Evolutionary conservation across 768 basidiomycete species (phyloP).

Genomic region (Russula abietina): DNA sequence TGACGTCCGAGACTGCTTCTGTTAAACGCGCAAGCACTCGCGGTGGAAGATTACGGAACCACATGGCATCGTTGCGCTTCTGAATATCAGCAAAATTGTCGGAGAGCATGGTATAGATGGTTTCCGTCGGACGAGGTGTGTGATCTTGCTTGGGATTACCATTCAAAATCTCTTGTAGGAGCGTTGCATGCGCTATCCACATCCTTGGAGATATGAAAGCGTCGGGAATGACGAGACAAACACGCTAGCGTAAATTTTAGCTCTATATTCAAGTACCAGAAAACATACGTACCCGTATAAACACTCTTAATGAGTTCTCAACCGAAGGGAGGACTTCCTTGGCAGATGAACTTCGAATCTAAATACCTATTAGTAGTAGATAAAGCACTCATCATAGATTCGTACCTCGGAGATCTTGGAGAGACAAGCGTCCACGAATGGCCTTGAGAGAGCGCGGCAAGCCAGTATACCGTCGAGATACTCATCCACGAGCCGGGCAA

Average conservation of each 20-base stretch:
- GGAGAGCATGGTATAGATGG: conserved; percentile 43
- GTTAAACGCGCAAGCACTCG: conserved; percentile 55
- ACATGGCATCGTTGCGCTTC: conserved; percentile 73
- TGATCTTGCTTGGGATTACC: conserved; percentile 35
- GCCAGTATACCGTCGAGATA: conserved; percentile 65
- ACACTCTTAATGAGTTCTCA: conserved; percentile 45
- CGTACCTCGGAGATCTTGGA: conserved; percentile 59
- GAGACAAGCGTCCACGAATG: conserved; percentile 67
- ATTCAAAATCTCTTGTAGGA: conserved; percentile 45
- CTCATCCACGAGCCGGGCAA: conserved; percentile 71
- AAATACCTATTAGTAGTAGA: neutral
- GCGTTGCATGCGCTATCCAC: conserved; percentile 50
- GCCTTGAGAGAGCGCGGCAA: conserved; percentile 61
- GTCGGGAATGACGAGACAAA: conserved; percentile 67
- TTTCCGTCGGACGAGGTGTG: conserved; percentile 16
- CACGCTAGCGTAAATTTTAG: conserved; percentile 39
- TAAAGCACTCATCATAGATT: neutral
- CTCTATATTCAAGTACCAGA: neutral
- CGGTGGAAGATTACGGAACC: conserved; percentile 61
- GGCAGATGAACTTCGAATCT: conserved; percentile 53
- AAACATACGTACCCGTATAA: conserved; percentile 51
- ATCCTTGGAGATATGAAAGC: conserved; percentile 66
- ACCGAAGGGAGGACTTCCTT: conserved; percentile 52
- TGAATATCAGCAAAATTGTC: conserved; percentile 65
- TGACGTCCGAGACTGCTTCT: conserved; percentile 53